A percentile compares a stretch with the other conserved stretches of the same genome.
Evolutionary conservation across 2,329 filamentous ascomycete species (phyloP).

Genomic region (Ascochyta rabiei): DNA sequence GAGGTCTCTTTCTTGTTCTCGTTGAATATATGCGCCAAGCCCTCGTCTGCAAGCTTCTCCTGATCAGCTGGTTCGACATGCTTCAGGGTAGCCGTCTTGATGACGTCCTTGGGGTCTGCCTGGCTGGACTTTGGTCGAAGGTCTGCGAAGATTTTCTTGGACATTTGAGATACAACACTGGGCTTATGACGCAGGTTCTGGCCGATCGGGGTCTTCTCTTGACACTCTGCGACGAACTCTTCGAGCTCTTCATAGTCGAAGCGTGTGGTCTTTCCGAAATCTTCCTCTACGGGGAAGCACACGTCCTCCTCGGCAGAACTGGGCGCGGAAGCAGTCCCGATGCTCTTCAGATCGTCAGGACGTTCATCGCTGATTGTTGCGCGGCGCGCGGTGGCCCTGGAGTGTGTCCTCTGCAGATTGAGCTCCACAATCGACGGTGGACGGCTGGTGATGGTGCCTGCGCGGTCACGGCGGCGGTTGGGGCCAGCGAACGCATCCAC

Average conservation of each 20-base stretch:
- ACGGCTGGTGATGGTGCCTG: conserved; percentile 68
- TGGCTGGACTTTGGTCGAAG: conserved; percentile 56
- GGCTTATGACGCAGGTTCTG: conserved; percentile 49
- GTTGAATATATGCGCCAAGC: conserved; percentile 42
- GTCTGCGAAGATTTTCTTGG: conserved; percentile 67
- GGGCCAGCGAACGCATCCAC: conserved; percentile 96
- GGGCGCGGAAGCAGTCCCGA: conserved; percentile 65
- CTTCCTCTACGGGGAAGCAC: conserved; percentile 77
- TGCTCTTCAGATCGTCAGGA: conserved; percentile 64
- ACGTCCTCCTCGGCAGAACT: conserved; percentile 85
- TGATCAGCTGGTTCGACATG: conserved; percentile 43
- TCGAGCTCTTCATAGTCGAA: conserved; percentile 93
- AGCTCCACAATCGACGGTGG: conserved; percentile 59
- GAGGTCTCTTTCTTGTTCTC: conserved; percentile 35
- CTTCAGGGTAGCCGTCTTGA: conserved; percentile 38
- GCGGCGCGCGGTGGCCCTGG: conserved; percentile 67
- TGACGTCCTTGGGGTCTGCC: conserved; percentile 47
- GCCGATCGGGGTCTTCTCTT: conserved; percentile 54
- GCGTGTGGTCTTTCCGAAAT: conserved; percentile 79
- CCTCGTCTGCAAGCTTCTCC: conserved; percentile 53
- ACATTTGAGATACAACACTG: conserved; percentile 47
- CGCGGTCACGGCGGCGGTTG: conserved; percentile 80
- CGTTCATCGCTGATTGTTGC: conserved; percentile 66
- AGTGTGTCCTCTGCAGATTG: conserved; percentile 72
- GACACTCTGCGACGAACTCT: conserved; percentile 75